Percentiles rank a stretch among this genome's conserved stretches.
Conservation (phyloP, 306 rosid genomes). For the Rosa persica region DNA sequence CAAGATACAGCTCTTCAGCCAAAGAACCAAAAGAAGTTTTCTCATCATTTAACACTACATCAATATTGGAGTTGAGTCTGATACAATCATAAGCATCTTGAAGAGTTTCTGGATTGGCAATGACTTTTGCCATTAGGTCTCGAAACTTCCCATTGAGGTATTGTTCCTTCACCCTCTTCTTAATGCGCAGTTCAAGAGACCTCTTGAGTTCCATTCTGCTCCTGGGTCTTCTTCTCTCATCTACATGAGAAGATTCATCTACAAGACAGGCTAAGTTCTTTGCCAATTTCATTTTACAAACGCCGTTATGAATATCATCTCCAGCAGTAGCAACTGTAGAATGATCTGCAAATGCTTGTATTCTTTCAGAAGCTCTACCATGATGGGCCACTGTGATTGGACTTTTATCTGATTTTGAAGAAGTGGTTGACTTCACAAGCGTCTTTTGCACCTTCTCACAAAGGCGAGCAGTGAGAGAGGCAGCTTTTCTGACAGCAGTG, state of each 20-base stretch:
- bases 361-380: conserved; percentile 29
- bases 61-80: conserved; percentile 62
- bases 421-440: not conserved
- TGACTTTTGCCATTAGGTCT: conserved; percentile 56
- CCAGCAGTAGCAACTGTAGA: conserved; percentile 28
- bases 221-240: conserved; percentile 36
- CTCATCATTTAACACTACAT: conserved; percentile 14
- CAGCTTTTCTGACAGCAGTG: conserved; percentile 3
- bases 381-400: not conserved
- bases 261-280: conserved; percentile 63
- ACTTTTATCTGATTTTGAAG: not conserved
- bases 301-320: conserved; percentile 17
- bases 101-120: conserved; percentile 70
- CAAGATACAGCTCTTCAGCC: conserved; percentile 49
- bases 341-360: conserved; percentile 16
- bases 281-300: conserved; percentile 46
- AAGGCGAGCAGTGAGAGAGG: conserved; percentile 10
- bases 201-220: conserved; percentile 71
- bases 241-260: conserved; percentile 40
- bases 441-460: conserved; percentile 7
- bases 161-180: conserved; percentile 75
- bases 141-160: conserved; percentile 60
- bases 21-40: conserved; percentile 38
- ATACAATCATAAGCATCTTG: conserved; percentile 66
- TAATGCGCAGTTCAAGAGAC: conserved; percentile 53